Conservation (phyloP, 805 yeast species). For the Barnettozyma wickerhamii region DNA sequence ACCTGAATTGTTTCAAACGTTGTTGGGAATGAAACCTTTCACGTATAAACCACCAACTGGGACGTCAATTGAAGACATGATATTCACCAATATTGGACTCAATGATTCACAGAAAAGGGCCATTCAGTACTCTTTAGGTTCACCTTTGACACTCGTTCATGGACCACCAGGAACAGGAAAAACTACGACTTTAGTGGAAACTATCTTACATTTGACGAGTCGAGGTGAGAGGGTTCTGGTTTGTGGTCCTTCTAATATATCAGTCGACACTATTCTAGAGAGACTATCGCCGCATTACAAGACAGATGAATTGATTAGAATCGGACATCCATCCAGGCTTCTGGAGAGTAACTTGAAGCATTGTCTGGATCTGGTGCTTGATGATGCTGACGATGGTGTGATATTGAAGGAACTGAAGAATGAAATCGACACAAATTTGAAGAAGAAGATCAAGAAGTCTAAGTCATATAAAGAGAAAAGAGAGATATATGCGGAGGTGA, state of each 20-base stretch:
- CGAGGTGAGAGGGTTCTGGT: slow-evolving; percentile 63
- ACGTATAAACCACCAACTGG: slow-evolving; percentile 36
- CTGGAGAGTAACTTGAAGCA: slow-evolving; percentile 57
- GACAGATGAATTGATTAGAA: slow-evolving; percentile 57
- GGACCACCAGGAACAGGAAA: slow-evolving; percentile 84
- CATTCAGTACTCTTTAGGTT: slow-evolving; percentile 55
- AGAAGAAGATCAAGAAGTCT: slow-evolving; percentile 54
- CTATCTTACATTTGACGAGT: slow-evolving; percentile 67
- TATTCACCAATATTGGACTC: slow-evolving; percentile 24
- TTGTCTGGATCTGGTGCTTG: slow-evolving; percentile 70
- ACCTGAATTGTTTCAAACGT: slow-evolving; percentile 38
- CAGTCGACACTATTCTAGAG: slow-evolving; percentile 89
- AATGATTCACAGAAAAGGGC: slow-evolving; percentile 66
- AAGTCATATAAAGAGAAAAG: slow-evolving; percentile 61
- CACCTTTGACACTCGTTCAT: slow-evolving; percentile 58
- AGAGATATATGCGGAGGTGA: slow-evolving; percentile 65
- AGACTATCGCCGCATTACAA: slow-evolving; percentile 42
- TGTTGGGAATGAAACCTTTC: slow-evolving; percentile 38
- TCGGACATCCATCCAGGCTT: slow-evolving; percentile 93
- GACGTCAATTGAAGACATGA: slow-evolving; percentile 8
- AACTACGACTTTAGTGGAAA: slow-evolving; percentile 80
- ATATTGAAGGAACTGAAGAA: slow-evolving; percentile 62
- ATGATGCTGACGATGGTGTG: slow-evolving; percentile 51
- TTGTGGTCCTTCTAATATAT: slow-evolving; percentile 91
- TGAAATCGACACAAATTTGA: slow-evolving; percentile 58